Evolutionary conservation across 2,329 filamentous ascomycete genomes (phyloP), one percentile per base, ranked within the genome.

Genomic region (Verticillium isaacii): DNA sequence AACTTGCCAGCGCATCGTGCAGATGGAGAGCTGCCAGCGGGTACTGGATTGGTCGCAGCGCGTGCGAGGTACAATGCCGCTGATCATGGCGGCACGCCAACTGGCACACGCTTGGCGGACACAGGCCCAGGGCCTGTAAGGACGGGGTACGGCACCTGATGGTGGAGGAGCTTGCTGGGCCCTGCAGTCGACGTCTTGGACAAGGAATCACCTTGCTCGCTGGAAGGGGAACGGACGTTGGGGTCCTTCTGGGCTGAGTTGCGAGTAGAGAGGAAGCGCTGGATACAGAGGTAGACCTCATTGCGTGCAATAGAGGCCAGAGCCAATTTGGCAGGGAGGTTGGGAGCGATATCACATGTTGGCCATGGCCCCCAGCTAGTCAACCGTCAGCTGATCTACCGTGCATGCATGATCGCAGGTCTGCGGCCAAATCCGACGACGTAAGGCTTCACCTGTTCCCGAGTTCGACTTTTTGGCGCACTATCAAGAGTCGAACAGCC

Each of bases 1-100:
- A 23, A 57, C 34, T 25, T 67, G 66, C 66, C 66, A 67, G 65
- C 66, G 65, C 66, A 67, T 67, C 64, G 50, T 64, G 65, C 65
- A 66, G 14, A 56, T 60, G 32, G 63, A 59, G 19, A 52, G n/a
- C n/a, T 23, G 5, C 19, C 45, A 12, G 45, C 45, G 45, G 19
- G n/a, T 19, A 52, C 57, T 29, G 57, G 57, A 58, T 58, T 60
- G 29, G 37, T 50, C 32, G n/a, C 55, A 23, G 45, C n/a, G 45
- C 19, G 45, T 14, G 45, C 19, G 45, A 25, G 45, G 45, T 52
- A 52, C 55, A 64, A 61, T 60, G 59, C 63, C 39, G 60, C 45
- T 52, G 45, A 52, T 52, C 45, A 52, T 19, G 12, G 45, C 45
- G 19, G 45, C 45, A 12, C 45, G 45, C n/a, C 45, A 52, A 52